Evolutionary conservation across 108 stramenopile genomes (phyloP).

Genomic region (Fragilariopsis cylindrus): DNA sequence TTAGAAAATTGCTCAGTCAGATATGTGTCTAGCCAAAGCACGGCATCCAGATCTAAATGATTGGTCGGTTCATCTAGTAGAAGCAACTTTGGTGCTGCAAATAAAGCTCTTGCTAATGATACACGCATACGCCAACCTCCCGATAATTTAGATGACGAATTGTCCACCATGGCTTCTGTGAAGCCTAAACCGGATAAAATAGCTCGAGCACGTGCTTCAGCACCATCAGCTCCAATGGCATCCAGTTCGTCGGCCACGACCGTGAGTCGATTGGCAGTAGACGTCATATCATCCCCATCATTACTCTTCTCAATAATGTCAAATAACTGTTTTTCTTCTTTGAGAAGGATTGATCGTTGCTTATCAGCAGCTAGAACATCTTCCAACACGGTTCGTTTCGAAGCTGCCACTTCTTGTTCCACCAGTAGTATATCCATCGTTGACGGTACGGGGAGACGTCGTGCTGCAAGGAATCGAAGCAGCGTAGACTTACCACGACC

Average conservation of each 20-base stretch:
- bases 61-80: slow-evolving; percentile 30
- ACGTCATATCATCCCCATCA: slow-evolving; percentile 40
- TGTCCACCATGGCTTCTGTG: slow-evolving; percentile 60
- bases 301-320: slow-evolving; percentile 41
- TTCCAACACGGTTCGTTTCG: slow-evolving; percentile 66
- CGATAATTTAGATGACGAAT: slow-evolving; percentile 65
- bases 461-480: slow-evolving; percentile 61
- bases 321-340: slow-evolving; percentile 63
- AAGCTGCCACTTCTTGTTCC: slow-evolving; percentile 81
- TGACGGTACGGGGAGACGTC: slow-evolving; percentile 77
- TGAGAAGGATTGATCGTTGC: slow-evolving; percentile 55
- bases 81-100: slow-evolving; percentile 66
- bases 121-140: slow-evolving; percentile 97
- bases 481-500: slow-evolving; percentile 89
- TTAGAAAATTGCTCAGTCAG: slow-evolving; percentile 40
- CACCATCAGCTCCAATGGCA: slow-evolving; percentile 50
- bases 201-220: slow-evolving; percentile 64
- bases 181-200: slow-evolving; percentile 65
- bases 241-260: slow-evolving; percentile 74
- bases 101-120: slow-evolving; percentile 77
- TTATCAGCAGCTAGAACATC: slow-evolving; percentile 69
- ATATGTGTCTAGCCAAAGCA: slow-evolving; percentile 82
- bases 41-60: slow-evolving; percentile 88
- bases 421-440: slow-evolving; percentile 72
- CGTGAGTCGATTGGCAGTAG: slow-evolving; percentile 54